Evolutionary conservation across 371 early-diverging fungal genomes (phyloP), one percentile per base, ranked within the genome.

Genomic region (Rhizomucor miehei): DNA sequence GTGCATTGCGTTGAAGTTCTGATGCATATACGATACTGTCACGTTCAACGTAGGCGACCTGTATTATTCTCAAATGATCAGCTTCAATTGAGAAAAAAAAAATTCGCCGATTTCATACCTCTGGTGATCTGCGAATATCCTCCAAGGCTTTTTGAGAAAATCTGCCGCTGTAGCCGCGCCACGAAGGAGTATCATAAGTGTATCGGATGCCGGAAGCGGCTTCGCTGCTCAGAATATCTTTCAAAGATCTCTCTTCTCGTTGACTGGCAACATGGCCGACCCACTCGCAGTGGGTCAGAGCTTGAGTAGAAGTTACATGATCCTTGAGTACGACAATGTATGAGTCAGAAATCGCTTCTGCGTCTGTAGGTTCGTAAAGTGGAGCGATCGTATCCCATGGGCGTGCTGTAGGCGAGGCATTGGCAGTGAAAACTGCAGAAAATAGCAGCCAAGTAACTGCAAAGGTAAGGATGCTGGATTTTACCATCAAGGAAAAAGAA

Each of bases 261-360:
- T 38, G 71, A 69, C 6, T 66, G 36, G 19, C 29, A 29, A 29
- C 5, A 8, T 29, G 29, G 29, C 29, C 29, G 29, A 29, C 29
- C 29, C 29, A 29, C 29, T 29, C 29, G 29, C 29, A 29, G 29
- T 29, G 29, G 8, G 29, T 29, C 5, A 29, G 29, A 29, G 29
- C 29, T 29, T 66, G 61, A 23, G 48, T 49, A 6, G 19, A 45
- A 16, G 51, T 54, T 20, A 79, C 61, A 29, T 85, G 64, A 46
- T 81, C 68, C 71, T 92, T 91, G 66, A 93, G 83, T 17, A 92
- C 88, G 36, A 94, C 88, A 50, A 94, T 89, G 79, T 95, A 95
- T 44, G 81, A 84, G 65, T 91, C 88, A 10, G 82, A 74, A 37
- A 95, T 80, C 52, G 76, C 56, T 60, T 88, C 86, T 34, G 87